A percentile compares a stretch with the other conserved stretches of the same genome.
Conservation (phyloP, 2,329 filamentous ascomycete species). For the Neospermospora avenae region DNA sequence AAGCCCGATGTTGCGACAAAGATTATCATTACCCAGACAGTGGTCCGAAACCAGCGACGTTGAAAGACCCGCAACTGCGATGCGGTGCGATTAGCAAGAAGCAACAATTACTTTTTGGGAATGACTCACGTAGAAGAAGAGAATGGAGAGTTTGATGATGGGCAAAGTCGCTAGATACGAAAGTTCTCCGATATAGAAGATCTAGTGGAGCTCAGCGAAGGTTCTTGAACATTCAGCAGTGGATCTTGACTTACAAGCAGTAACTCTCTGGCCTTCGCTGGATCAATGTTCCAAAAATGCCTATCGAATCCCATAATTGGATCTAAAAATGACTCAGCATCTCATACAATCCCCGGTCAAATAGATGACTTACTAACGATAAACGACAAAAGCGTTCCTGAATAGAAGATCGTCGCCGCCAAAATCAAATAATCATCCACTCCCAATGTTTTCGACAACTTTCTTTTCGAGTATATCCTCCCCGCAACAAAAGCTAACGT, state of each 20-base stretch:
- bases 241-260: background rate
- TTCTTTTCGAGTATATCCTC: background rate
- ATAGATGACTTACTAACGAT: background rate
- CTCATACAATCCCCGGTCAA: background rate
- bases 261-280: background rate
- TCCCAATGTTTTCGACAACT: background rate
- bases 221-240: background rate
- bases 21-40: background rate
- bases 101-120: too few species aligned
- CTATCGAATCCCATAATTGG: background rate
- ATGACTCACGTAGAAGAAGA: background rate
- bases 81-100: too few species aligned
- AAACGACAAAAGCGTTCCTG: background rate
- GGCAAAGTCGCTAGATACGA: background rate
- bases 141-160: background rate
- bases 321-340: background rate
- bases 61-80: background rate
- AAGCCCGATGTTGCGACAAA: background rate
- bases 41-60: background rate
- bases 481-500: background rate
- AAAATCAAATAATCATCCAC: background rate
- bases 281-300: background rate
- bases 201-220: background rate
- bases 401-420: background rate
- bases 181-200: background rate